Conservation (phyloP, 148 eudicot genomes). For the Dysphania ambrosioides region DNA sequence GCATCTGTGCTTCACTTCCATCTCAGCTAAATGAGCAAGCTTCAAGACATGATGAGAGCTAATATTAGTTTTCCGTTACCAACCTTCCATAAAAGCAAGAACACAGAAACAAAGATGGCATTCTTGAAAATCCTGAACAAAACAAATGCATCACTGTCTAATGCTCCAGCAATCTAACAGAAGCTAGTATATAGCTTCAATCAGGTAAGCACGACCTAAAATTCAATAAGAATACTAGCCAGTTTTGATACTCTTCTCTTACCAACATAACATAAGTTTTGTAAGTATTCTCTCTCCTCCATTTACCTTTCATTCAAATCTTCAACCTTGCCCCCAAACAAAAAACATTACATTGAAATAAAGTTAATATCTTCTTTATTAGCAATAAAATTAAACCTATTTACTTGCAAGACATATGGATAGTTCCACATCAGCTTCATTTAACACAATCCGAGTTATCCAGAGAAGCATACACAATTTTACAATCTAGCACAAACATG, state of each 20-base stretch:
- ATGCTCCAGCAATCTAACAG: not conserved
- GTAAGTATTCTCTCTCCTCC: not conserved
- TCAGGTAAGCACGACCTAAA: not conserved
- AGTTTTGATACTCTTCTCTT: not conserved
- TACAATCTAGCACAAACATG: too few relatives aligned
- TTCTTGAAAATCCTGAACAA: not conserved
- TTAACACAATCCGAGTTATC: too few relatives aligned
- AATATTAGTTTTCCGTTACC: conserved; percentile 8
- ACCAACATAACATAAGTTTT: not conserved
- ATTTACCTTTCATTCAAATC: not conserved
- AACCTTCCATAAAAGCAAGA: not conserved
- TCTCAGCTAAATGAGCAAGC: conserved; percentile 91
- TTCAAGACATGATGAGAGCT: conserved; percentile 29
- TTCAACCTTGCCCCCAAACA: not conserved
- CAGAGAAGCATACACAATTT: too few relatives aligned
- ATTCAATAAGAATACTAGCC: not conserved
- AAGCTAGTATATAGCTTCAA: not conserved
- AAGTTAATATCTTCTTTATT: too few relatives aligned
- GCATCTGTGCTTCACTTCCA: conserved; percentile 98
- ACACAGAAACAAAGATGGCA: not conserved
- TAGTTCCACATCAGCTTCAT: too few relatives aligned
- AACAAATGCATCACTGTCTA: not conserved
- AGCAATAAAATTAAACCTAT: too few relatives aligned
- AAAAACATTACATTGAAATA: too few relatives aligned
- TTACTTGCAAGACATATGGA: too few relatives aligned